Conservation (phyloP, 768 basidiomycete genomes). For the Tephrocybe rancida region DNA sequence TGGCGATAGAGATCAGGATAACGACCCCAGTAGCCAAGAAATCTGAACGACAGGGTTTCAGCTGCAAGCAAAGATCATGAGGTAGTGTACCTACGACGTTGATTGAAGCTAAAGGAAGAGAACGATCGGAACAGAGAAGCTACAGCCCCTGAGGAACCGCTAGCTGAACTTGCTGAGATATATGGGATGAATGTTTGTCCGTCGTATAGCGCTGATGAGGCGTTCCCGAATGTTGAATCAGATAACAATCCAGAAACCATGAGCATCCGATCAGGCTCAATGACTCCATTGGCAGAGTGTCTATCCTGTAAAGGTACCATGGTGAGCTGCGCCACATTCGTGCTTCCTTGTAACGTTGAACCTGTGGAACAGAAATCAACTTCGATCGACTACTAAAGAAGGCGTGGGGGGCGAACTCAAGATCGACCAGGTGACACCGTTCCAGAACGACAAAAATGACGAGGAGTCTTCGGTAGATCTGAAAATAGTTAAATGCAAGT, state of each 20-base stretch:
- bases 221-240: slow-evolving; percentile 73
- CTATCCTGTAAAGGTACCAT: slow-evolving; percentile 89
- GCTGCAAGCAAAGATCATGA: slow-evolving; percentile 12
- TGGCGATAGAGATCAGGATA: slow-evolving; percentile 96
- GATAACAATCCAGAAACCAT: slow-evolving; percentile 82
- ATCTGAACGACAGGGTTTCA: slow-evolving; percentile 42
- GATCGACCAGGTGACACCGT: slow-evolving; percentile 75
- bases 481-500: slow-evolving; percentile 7
- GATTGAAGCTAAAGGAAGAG: slow-evolving; percentile 72
- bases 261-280: slow-evolving; percentile 86
- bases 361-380: slow-evolving; percentile 36
- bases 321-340: slow-evolving; percentile 77
- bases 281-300: slow-evolving; percentile 68
- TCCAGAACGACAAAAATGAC: slow-evolving; percentile 83
- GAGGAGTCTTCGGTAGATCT: slow-evolving; percentile 61
- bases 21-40: slow-evolving; percentile 92
- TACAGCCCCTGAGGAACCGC: slow-evolving; percentile 71
- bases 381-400: not conserved
- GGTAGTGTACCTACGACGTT: slow-evolving; percentile 54
- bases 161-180: slow-evolving; percentile 63
- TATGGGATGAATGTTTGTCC: slow-evolving; percentile 84
- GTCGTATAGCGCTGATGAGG: slow-evolving; percentile 87
- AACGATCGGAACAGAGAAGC: slow-evolving; percentile 85
- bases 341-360: slow-evolving; percentile 53
- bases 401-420: slow-evolving; percentile 46